Base-by-base conservation (phyloP, 179 eudicot species). In the Monotropa hypopitys region DNA sequence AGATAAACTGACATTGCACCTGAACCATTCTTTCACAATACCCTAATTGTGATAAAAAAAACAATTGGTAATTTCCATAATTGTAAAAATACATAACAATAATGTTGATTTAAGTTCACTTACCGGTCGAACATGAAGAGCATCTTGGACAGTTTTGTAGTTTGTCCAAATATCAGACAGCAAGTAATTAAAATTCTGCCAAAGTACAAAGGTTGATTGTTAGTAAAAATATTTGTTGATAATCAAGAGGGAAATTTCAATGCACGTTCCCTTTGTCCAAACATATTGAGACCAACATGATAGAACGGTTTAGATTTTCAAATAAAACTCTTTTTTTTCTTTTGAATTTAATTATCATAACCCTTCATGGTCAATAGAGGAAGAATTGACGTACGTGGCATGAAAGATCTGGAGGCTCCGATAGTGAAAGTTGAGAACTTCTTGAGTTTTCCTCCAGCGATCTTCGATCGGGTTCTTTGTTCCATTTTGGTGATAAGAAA, bases 131-230 rank as follows among this genome's bases (percentile, higher is more conserved):
- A 81, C 80, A 61, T 74, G 53, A 16, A 81, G 78, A 76, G 83
- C 80, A 18, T 76, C 79, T 65, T 78, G 80, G 18, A 81, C 83
- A 50, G 62, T 20, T 51, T 57, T 13, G 65, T 76, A 65, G 30
- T 81, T 81, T 26, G 77, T 74, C 83, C 83, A 81, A n/a, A 62
- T 47, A 32, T 76, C 69, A 33, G 82, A 66, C 0, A 79, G 78
- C 38, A 72, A 62, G 45, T 74, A 79, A 18, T 79, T 67, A 18
- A 79, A 79, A 21, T 79, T 79, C 80, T 81, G 73, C 21, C 3
- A 1, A 9, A 49, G 0, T 38, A 32, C 15, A 76, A 13, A 28
- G 46, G 1, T 33, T 18, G 30, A 4, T 32, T 0, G 12, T 38
- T 38, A 38, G 40, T 5, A 35, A 35, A 35, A 35, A 35, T 35